Evolutionary conservation across 2,329 filamentous ascomycete species (phyloP).

Genomic region (Chrysoporthe deuterocubensis): DNA sequence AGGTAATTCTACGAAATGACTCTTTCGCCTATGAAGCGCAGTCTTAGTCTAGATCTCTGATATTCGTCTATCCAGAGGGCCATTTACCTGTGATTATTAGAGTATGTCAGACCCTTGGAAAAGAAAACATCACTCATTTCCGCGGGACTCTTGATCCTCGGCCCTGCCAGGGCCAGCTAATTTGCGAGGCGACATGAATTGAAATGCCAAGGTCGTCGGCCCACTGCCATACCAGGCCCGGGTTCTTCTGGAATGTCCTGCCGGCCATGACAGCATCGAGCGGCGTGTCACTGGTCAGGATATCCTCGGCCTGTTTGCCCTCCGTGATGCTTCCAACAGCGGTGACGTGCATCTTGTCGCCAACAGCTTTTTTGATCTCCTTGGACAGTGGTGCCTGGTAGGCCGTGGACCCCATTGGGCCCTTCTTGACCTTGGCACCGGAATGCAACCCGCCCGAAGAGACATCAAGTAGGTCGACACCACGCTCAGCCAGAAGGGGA

Average conservation of each 20-base stretch:
- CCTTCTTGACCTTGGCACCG: conserved; percentile 57
- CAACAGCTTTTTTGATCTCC: conserved; percentile 71
- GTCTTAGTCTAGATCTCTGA: background rate
- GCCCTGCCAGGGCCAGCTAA: conserved; percentile 59
- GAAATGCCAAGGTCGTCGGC: conserved; percentile 56
- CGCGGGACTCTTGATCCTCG: conserved; percentile 18
- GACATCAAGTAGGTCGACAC: conserved; percentile 78
- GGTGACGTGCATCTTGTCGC: conserved; percentile 55
- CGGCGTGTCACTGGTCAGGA: conserved; percentile 47
- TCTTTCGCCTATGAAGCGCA: background rate
- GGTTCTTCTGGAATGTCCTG: conserved; percentile 62
- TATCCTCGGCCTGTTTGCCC: conserved; percentile 50
- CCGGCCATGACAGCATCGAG: conserved; percentile 56
- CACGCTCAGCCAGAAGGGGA: conserved; percentile 62
- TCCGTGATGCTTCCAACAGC: conserved; percentile 55
- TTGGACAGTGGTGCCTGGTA: conserved; percentile 76
- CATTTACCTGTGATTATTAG: background rate
- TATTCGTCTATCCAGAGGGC: background rate
- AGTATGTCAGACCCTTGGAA: background rate
- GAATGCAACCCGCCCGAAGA: conserved; percentile 69
- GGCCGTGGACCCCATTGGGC: conserved; percentile 48
- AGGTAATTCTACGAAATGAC: background rate
- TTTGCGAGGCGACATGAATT: conserved; percentile 56
- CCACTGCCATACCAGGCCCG: conserved; percentile 58
- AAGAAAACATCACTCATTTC: conserved; percentile 17